A percentile compares a stretch with the other conserved stretches of the same genome.
These are phyloP conservation scores for Pythium guiyangense DNA, from an alignment of 352 stramenopile species.

Conservation along the genomic window DNA sequence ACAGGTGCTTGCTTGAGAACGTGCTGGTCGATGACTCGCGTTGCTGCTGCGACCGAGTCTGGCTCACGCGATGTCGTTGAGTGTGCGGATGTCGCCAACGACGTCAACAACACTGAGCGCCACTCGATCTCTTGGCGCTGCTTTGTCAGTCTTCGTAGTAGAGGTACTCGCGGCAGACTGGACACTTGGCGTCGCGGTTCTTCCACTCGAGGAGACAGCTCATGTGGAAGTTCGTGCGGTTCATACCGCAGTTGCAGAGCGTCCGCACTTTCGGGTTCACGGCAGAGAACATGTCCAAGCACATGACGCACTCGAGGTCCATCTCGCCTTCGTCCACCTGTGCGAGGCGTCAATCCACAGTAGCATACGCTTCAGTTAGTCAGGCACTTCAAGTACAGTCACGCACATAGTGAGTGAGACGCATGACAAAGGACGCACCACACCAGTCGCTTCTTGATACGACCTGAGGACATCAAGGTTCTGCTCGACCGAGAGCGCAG, in stretches of 20 bases:
- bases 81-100: too few species aligned
- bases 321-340: conserved; percentile 53
- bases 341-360: too few species aligned
- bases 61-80: too few species aligned
- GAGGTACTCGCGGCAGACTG: conserved; percentile 80
- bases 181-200: conserved; percentile 80
- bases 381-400: conserved; percentile 3
- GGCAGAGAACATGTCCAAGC: conserved; percentile 63
- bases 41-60: too few species aligned
- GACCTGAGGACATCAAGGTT: conserved; percentile 51
- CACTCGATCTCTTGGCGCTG: too few species aligned
- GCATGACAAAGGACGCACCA: conserved; percentile 23
- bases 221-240: conserved; percentile 88
- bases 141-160: conserved; percentile 75
- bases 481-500: conserved; percentile 13
- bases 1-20: too few species aligned
- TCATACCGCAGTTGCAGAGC: conserved; percentile 86
- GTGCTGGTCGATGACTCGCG: too few species aligned
- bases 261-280: conserved; percentile 82
- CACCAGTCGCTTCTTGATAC: conserved; percentile 60
- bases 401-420: neutral
- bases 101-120: neutral
- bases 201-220: conserved; percentile 86
- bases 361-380: conserved; percentile 1
- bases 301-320: conserved; percentile 88